Conservation (phyloP, 257 asterid species). For the Solanum gracilifrons region DNA sequence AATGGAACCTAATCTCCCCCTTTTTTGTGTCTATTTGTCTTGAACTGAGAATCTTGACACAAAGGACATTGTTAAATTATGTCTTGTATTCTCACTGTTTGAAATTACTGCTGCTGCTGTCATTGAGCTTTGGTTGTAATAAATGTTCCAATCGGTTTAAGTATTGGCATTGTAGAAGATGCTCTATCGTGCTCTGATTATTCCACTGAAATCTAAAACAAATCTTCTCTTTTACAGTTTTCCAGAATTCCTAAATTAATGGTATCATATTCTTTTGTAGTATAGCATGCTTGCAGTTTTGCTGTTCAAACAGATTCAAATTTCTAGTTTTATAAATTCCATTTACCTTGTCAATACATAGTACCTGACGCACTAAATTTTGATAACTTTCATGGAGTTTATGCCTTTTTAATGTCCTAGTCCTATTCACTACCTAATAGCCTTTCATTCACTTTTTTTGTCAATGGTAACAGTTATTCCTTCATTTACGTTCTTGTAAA, state of each 20-base stretch:
- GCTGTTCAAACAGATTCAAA: background rate
- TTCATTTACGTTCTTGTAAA: background rate
- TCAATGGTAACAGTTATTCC: background rate
- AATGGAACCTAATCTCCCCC: background rate
- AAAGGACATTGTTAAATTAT: background rate
- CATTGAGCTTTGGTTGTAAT: background rate
- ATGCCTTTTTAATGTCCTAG: background rate
- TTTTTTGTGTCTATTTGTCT: background rate
- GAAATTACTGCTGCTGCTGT: background rate
- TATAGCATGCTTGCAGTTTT: background rate
- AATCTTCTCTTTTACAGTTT: background rate
- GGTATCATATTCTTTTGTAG: background rate
- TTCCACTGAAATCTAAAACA: background rate
- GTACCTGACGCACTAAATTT: background rate
- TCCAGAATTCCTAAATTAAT: background rate
- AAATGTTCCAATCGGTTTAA: background rate
- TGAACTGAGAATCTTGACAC: background rate
- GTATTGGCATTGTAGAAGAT: background rate
- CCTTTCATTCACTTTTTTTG: background rate
- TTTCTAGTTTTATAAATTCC: background rate
- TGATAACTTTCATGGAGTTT: background rate
- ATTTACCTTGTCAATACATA: background rate
- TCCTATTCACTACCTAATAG: background rate
- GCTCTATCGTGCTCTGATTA: background rate
- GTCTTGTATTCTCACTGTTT: background rate